Evolutionary conservation across 495 filamentous ascomycete genomes (phyloP), one percentile per base, ranked within the genome.

Genomic region (Penicillium tannophilum): DNA sequence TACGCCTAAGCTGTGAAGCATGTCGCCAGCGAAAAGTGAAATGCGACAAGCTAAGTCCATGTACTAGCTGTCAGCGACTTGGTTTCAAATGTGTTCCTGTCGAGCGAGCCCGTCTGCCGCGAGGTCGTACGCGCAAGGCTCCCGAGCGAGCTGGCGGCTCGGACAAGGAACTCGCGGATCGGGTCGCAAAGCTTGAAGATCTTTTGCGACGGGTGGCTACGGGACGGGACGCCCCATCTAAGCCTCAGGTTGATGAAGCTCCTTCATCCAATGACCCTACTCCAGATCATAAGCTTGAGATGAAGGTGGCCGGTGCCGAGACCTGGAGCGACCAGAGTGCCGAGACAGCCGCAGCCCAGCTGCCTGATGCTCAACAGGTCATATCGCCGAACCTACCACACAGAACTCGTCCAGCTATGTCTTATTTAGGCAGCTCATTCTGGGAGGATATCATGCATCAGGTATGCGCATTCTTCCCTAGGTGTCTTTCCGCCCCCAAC

Each of bases 21-120:
- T 94, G 90, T 65, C 84, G 88, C 30, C 82, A 86, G 41, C 84
- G 90, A 47, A 94, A 94, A 73, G 80, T 91, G 48, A 89, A 89
- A 69, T 94, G 90, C 73, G 86, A 90, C 75, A 92, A 90, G 72
- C 74, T 74, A 20, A 80, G 84, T 54, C 89, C 90, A 45, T 93
- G 90, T 64, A 80, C 77, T 56, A 90, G 89, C 68, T 92, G 90
- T 69, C 66, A 72, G 36, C 85, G 85, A 52, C 81, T 83, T 56
- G 66, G 69, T 3, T 79, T 87, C 26, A 79, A 87, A 31, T 92
- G 90, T 63, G 72, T 90, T 10, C 61, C 73, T 1, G 69, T 76
- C 0, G 69, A 77, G 48, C 59, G 75, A 24, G 63, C 72, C 6
- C 72, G 73, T 33, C 55, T 73, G 3, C 75, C 75, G 6, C 66